A percentile compares a stretch with the other conserved stretches of the same genome.
Evolutionary conservation across 257 asterid genomes (phyloP).

Genomic region (Catharanthus roseus): DNA sequence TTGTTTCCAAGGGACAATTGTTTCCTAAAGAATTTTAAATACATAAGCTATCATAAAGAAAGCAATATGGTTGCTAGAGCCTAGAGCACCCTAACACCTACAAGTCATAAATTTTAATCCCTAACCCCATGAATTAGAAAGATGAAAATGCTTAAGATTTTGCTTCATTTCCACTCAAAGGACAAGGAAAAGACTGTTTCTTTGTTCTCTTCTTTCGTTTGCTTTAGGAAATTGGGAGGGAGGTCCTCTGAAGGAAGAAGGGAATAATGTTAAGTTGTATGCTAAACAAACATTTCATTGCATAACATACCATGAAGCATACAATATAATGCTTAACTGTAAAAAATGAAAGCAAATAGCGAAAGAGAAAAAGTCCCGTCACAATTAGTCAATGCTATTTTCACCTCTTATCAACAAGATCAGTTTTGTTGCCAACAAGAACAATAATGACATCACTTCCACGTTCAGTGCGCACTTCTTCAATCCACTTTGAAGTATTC

Average conservation of each 20-base stretch:
- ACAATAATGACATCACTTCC: slow-evolving; percentile 79
- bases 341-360: background rate
- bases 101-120: background rate
- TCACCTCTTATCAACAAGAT: slow-evolving; percentile 89
- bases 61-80: background rate
- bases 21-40: background rate
- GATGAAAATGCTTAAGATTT: background rate
- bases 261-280: background rate
- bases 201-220: no score
- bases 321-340: background rate
- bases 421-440: slow-evolving; percentile 88
- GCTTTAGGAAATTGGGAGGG: background rate
- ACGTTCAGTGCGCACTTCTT: slow-evolving; percentile 73
- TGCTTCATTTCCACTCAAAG: background rate
- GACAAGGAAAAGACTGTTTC: background rate
- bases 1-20: background rate
- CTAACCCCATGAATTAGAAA: background rate
- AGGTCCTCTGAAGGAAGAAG: background rate
- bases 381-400: slow-evolving; percentile 2
- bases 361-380: background rate
- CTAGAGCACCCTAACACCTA: background rate
- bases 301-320: no score
- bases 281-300: no score
- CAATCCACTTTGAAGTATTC: slow-evolving; percentile 51
- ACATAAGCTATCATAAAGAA: background rate